Evolutionary conservation across 2,329 filamentous ascomycete genomes (phyloP), one percentile per base, ranked within the genome.

Genomic region (Penicillium palitans): DNA sequence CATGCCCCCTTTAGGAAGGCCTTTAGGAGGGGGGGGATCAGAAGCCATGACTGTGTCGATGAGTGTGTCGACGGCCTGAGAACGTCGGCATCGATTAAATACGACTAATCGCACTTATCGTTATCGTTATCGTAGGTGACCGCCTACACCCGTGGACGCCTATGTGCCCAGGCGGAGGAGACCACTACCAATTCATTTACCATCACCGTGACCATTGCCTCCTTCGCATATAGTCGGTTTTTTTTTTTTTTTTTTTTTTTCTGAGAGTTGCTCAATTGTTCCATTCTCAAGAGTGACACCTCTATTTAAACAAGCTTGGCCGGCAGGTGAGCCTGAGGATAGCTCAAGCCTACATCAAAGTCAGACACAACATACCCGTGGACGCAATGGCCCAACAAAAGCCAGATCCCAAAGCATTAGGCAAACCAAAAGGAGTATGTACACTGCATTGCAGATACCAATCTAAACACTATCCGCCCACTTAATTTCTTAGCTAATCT

Each of bases 1-100:
- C 65, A 91, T 80, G 57, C 80, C 77, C 57, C 79, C 76, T 59
- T 71, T 72, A 2, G 70, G 55, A 6, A 21, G 19, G 19, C 19
- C 19, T 21, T 21, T 21, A 21, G 19, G 19, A 21, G 68, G 64
- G 13, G 59, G 64, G 4, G 67, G 61, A 33, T 74, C 70, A 35
- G 71, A 69, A 31, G 70, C 63, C 72, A 77, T 77, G 27, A 3
- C 4, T 44, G 37, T 21, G 19, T 21, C 19, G 19, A 21, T 21
- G 52, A 21, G 29, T 24, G 39, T 39, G 46, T 45, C 39, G 37
- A 29, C 39, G 46, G 31, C 39, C 29, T 52, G 21, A 52, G 31
- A 39, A 39, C 31, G 47, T 37, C 54, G 39, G 47, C 46, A 31
- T 24, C 39, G 27, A 46, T 46, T 15, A 19, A 27, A 24, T 35